Evolutionary conservation across 1,139 yeast species (phyloP), one percentile per base, ranked within the genome.

Genomic region (Candida tetrigidarum): DNA sequence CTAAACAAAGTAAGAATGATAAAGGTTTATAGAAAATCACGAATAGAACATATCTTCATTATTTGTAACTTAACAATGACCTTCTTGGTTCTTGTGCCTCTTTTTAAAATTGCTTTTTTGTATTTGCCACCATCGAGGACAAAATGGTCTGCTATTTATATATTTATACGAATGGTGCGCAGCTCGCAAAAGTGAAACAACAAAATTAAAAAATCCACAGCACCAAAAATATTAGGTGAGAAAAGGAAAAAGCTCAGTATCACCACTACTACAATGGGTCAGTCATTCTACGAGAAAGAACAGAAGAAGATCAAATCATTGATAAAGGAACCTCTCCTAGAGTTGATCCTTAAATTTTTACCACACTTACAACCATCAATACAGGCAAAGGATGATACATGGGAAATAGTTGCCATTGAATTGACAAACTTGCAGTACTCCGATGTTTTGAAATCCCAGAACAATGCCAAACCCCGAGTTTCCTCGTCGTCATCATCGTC

Each of bases 351-450:
- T 5, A 61, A 56, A 34, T 55, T 62, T 28, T 54, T 69, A 30
- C 75, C 75, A 4, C 74, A 69, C 51, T 54, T 68, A 19, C 74
- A 68, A 50, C 46, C 57, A 11, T 58, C 62, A 1, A 42, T 44
- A 11, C 52, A 55, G 33, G 59, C 57, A 30, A 62, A 59, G 45
- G 66, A 66, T 42, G 67, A 66, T 47, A 46, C 55, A 1, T 69
- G 75, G 75, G 75, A 69, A 51, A 51, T 66, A 7, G 57, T 69
- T 10, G 72, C 75, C 6, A 68, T 69, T 20, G 61, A 65, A 44
- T 53, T 69, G 37, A 39, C 45, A 4, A 43, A 40, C 7, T 27
- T 35, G 8, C 44, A 35, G 20, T 46, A 46, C 18, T 25, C 40
- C 6, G 38, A 37, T n/a, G 34, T 42, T 7, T n/a, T 48, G 11